Evolutionary conservation across 78 protist genomes (phyloP).

Genomic region (Dictyostelium intermedium): DNA sequence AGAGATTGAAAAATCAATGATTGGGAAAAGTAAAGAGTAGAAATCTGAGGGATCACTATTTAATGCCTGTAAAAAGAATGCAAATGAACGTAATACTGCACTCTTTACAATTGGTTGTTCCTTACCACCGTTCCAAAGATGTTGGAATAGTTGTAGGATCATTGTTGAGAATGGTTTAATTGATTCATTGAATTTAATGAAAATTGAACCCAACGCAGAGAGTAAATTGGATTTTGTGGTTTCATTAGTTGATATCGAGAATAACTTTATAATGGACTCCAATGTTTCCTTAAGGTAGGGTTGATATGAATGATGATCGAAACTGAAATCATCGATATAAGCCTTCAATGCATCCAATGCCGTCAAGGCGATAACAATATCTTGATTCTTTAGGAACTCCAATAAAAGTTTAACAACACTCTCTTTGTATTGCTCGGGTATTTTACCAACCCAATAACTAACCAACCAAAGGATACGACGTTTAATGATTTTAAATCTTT

Average conservation of each 20-base stretch:
- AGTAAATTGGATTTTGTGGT: background rate
- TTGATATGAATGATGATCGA: background rate
- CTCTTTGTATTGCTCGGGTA: conserved; percentile 12
- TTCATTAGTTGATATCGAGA: background rate
- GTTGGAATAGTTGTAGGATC: background rate
- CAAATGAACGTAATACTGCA: conserved; percentile 6
- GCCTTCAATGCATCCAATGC: conserved; percentile 40
- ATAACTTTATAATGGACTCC: background rate
- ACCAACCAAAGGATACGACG: conserved; percentile 60
- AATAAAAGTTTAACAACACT: background rate
- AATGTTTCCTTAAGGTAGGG: conserved; percentile 3
- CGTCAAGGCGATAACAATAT: conserved; percentile 37
- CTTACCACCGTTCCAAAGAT: conserved; percentile 19
- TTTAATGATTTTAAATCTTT: conserved; percentile 45
- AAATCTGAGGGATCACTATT: conserved; percentile 35
- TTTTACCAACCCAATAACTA: conserved; percentile 49
- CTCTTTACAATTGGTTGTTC: background rate
- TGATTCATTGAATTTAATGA: background rate
- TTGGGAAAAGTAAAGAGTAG: conserved; percentile 13
- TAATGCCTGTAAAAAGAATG: conserved; percentile 52
- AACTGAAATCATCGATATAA: conserved; percentile 21
- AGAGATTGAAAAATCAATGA: conserved; percentile 7
- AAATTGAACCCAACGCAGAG: background rate
- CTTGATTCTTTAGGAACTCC: conserved; percentile 1
- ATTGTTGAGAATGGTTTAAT: conserved; percentile 6